These are phyloP conservation scores for Aspergillus aculeatus DNA, from an alignment of 2,329 filamentous ascomycete genomes.

Conservation along the genomic window DNA sequence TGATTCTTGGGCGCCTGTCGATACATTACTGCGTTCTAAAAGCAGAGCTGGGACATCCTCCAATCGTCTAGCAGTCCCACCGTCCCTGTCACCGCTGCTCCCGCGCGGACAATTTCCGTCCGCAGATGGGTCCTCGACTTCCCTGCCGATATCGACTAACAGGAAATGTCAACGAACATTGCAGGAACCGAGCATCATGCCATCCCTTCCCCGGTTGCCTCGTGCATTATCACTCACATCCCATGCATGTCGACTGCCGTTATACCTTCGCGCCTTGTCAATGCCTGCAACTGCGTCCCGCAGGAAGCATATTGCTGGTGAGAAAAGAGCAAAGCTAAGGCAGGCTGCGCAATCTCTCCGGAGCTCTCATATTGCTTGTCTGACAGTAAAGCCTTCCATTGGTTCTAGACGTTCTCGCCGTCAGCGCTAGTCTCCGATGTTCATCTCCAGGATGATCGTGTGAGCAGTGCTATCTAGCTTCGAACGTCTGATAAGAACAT, in stretches of 20 bases:
- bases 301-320: not conserved
- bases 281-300: not conserved
- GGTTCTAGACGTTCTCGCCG: not conserved
- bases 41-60: not conserved
- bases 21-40: not conserved
- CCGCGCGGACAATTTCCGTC: not conserved
- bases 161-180: not conserved
- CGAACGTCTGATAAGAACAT: not conserved
- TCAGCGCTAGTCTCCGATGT: not conserved
- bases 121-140: not conserved
- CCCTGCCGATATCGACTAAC: not conserved
- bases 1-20: not conserved
- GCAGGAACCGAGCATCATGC: not conserved
- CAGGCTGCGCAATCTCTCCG: not conserved
- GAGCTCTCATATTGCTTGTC: conserved; percentile 1
- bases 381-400: not conserved
- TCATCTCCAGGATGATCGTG: not conserved
- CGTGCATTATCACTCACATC: not conserved
- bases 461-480: not conserved
- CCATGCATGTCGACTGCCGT: not conserved
- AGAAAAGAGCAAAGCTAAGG: not conserved
- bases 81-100: not conserved
- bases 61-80: not conserved
- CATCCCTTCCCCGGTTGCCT: not conserved
- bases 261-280: not conserved